Evolutionary conservation across 345 rosid genomes (phyloP), one percentile per base, ranked within the genome.

Genomic region (Syzygium oleosum): DNA sequence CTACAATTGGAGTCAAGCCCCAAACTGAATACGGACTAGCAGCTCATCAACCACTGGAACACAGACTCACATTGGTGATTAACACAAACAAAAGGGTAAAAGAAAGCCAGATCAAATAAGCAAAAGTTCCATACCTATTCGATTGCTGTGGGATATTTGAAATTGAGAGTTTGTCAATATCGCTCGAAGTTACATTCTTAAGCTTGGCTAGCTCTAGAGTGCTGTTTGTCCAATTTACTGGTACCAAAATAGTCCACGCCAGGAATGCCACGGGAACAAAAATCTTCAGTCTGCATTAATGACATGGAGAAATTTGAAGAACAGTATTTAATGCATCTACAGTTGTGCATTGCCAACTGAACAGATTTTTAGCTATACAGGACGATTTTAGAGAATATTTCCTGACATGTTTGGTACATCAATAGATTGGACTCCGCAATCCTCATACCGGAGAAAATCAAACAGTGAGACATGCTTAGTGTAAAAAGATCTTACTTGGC

Each of bases 81-180:
- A 49, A 38, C 25, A 73, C 5, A 19, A 49, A 38, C 13, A 73
- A 10, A 19, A 73, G 21, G 83, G 83, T 21, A 38, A 73, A 21
- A 43, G 49, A 73, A 38, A 73, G 49, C 83, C 49, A 38, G 83
- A 73, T 38, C 83, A 73, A 73, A 73, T 19, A 38, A 25, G 49
- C 10, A 38, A 73, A 73, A 19, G 83, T 43, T 43, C 27, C 89
- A 55, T 85, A 97, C 99, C 99, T 95, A 25, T 89, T 38, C 27
- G 99, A 98, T 84, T 4, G n/a, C 41, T 9, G 78, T 9, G 98
- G 96, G 87, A 98, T 87, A 88, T 98, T 98, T 68, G 99, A 96
- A 85, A 98, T 93, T 6, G 99, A 94, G 68, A 98, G 98, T 92
- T 93, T 95, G 93, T 98, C 99, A 56, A 98, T 95, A 86, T 95